Evolutionary conservation across 495 filamentous ascomycete genomes (phyloP), one percentile per base, ranked within the genome.

Genomic region (Penicillium psychrofluorescens): DNA sequence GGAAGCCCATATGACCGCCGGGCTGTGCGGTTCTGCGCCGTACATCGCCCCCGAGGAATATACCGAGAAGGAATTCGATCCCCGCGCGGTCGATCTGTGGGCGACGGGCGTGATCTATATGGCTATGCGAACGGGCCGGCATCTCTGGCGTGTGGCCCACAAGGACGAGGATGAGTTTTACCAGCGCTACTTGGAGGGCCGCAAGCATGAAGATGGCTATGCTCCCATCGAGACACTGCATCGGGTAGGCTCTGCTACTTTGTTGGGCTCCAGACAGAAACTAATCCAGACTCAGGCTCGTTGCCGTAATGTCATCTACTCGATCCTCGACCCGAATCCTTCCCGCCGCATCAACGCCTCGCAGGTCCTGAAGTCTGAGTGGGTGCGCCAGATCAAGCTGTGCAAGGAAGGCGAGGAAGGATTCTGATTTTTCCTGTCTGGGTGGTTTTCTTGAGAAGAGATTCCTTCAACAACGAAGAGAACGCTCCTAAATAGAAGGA

Each of bases 1-100:
- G 40, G 89, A 96, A 65, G 83, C 94, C 12, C 92, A 97, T 63
- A 95, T 97, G 94, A 95, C 94, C 2, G 88, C 86, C 14, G 94
- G 94, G 16, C 80, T 97, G 2, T 99, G 92, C 64, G 92, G 92
- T 15, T 95, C 88, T 0, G 92, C 90, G 16, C 92, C 92, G 5
- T 99, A 99, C 58, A 99, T 99, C 50, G 88, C 94, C 8, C 92
- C 92, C 0, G 92, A 99, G 58, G 94, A 99, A 61, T 99, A 99
- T 56, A 76, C 79, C 11, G 90, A 95, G 53, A 84, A 79, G 53
- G 92, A 99, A 62, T 99, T 99, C 45, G 92, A 99, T 61, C 94
- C 92, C 11, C 76, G 92, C 39, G 91, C 92, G 1, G 94, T 99
- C 36, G 92, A 99, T 59, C 82, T 97, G 36, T 99, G 92, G 92